Percentiles rank a stretch among this genome's conserved stretches.
phyloP scores from a whole-genome alignment of 1,284 basidiomycete genomes.

The Trichosporon coremiiforme region DNA sequence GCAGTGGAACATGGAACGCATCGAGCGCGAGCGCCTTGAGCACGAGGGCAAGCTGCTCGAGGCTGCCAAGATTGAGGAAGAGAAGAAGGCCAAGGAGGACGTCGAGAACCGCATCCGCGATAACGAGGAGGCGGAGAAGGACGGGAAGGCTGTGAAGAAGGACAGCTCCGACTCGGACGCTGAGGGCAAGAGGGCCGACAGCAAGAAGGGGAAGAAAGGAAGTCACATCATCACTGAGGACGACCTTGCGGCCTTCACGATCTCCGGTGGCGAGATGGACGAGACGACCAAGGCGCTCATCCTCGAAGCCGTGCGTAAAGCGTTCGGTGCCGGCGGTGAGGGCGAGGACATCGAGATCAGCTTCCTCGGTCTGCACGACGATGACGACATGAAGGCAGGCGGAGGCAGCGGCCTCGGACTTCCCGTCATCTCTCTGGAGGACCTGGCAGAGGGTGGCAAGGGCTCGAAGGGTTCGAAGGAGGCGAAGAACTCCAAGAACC shows the following conservation, averaged over 20 bases:
- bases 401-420: background rate
- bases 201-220: background rate
- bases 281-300: constrained; percentile 11
- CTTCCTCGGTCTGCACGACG: constrained; percentile 2
- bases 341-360: constrained; percentile 3
- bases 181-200: background rate
- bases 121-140: constrained; percentile 14
- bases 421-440: background rate
- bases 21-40: constrained; percentile 6
- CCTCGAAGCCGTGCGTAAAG: constrained; percentile 12
- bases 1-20: constrained; percentile 29
- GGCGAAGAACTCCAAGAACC: background rate
- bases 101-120: constrained; percentile 26
- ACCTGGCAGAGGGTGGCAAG: background rate
- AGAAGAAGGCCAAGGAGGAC: constrained; percentile 24
- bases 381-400: background rate
- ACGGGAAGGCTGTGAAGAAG: background rate
- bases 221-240: background rate
- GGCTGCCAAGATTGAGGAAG: background rate
- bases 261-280: background rate
- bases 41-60: constrained; percentile 19
- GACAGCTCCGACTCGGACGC: background rate
- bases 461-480: background rate
- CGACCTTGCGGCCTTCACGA: background rate
- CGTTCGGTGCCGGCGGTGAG: background rate